Evolutionary conservation across 768 basidiomycete species (phyloP).

Genomic region (Gymnopilus junonius): DNA sequence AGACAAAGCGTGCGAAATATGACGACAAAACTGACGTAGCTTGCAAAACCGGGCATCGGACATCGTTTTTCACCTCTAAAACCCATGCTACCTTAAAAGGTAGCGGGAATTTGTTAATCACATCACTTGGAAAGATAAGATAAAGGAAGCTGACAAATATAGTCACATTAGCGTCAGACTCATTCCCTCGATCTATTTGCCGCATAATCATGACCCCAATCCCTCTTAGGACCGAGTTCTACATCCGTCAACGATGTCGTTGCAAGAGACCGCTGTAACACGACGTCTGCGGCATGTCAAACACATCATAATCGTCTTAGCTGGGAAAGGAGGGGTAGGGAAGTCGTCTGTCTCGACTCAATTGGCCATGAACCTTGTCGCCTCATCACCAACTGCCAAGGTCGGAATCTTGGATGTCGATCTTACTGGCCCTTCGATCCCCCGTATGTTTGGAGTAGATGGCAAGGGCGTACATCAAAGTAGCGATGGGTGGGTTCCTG

Average conservation of each 20-base stretch:
- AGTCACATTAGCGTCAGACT: conserved; percentile 19
- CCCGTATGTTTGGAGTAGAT: conserved; percentile 93
- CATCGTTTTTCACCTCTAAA: not conserved
- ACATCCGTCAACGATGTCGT: conserved; percentile 32
- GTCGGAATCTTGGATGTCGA: conserved; percentile 95
- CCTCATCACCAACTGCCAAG: conserved; percentile 63
- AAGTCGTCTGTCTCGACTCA: conserved; percentile 97
- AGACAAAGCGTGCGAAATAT: no score
- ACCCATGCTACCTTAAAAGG: no score
- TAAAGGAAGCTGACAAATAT: conserved; percentile 22
- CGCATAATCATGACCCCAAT: conserved; percentile 15
- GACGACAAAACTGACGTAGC: no score
- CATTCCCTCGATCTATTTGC: conserved; percentile 10
- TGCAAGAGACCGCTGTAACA: conserved; percentile 60
- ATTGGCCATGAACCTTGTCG: conserved; percentile 85
- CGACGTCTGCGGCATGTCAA: conserved; percentile 75
- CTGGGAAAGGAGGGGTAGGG: conserved; percentile 98
- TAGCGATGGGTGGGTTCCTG: conserved; percentile 96
- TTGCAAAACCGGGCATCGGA: not conserved
- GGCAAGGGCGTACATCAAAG: conserved; percentile 90
- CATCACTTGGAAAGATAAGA: not conserved
- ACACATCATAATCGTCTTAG: conserved; percentile 89
- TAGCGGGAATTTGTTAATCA: not conserved
- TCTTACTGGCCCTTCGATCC: conserved; percentile 93
- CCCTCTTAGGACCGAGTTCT: conserved; percentile 14